phyloP scores from a whole-genome alignment of 192 early-diverging fungal species.

The Entomortierella parvispora region DNA sequence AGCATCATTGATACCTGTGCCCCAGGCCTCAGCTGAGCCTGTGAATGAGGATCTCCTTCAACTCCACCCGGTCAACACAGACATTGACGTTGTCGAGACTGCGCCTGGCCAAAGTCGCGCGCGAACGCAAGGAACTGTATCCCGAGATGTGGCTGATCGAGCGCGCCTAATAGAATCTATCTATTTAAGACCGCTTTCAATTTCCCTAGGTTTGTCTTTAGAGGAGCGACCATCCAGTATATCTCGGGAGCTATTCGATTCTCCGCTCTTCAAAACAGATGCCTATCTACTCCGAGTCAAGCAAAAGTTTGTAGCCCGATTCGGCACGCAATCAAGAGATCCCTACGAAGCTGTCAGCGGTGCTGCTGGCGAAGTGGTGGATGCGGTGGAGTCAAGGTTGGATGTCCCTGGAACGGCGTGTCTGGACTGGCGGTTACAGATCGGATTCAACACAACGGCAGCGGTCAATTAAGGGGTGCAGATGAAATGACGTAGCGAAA shows the following conservation, averaged over 20 bases:
- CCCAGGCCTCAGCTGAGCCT: no score
- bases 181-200: conserved; percentile 18
- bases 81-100: neutral
- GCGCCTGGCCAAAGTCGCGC: neutral
- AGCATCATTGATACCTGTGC: no score
- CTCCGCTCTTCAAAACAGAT: conserved; percentile 27
- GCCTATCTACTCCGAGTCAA: conserved; percentile 6
- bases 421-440: conserved; percentile 26
- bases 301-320: conserved; percentile 20
- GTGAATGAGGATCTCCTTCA: no score
- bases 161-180: conserved; percentile 21
- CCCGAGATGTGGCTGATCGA: conserved; percentile 30
- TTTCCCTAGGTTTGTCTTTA: neutral
- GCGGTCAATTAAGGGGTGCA: no score
- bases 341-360: neutral
- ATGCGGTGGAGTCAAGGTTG: neutral
- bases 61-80: neutral
- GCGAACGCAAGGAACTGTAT: conserved; percentile 5
- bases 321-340: conserved; percentile 4
- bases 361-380: neutral
- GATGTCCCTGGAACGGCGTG: neutral
- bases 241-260: conserved; percentile 3
- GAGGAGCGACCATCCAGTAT: neutral
- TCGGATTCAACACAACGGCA: conserved; percentile 40
- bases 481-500: neutral